These are phyloP conservation scores for Onygenales sp. DNA, from an alignment of 2,329 filamentous ascomycete genomes.

Conservation along the genomic window DNA sequence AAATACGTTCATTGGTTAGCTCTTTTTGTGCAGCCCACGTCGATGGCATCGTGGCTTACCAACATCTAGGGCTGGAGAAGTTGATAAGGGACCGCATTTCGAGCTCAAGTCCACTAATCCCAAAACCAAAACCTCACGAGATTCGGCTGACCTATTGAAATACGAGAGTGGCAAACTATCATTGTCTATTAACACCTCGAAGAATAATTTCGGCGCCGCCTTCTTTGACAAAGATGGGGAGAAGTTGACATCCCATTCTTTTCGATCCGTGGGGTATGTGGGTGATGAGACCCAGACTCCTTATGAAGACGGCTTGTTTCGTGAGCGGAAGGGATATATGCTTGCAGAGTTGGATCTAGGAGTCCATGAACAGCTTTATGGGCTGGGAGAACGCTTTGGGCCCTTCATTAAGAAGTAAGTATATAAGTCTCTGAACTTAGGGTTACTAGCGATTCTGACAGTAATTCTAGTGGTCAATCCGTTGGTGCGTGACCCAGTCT, in stretches of 20 bases:
- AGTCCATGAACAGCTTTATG: constrained; percentile 58
- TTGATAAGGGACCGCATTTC: constrained; percentile 29
- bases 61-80: constrained; percentile 22
- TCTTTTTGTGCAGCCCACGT: not conserved
- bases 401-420: constrained; percentile 70
- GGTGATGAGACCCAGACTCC: constrained; percentile 24
- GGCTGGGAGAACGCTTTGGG: constrained; percentile 67
- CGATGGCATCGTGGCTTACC: not conserved
- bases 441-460: too few species aligned
- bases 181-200: constrained; percentile 23
- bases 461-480: not conserved
- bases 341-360: constrained; percentile 29
- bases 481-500: not conserved
- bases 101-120: constrained; percentile 17
- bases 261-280: constrained; percentile 31
- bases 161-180: constrained; percentile 25
- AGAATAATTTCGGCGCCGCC: constrained; percentile 26
- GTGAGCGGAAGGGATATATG: constrained; percentile 30
- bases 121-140: constrained; percentile 20
- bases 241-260: constrained; percentile 29
- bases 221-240: constrained; percentile 16
- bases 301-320: constrained; percentile 26
- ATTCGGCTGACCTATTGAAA: constrained; percentile 17
- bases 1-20: constrained; percentile 29
- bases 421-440: constrained; percentile 1